Base-by-base conservation (phyloP, 306 rosid species). In the Sicyos edulis region DNA sequence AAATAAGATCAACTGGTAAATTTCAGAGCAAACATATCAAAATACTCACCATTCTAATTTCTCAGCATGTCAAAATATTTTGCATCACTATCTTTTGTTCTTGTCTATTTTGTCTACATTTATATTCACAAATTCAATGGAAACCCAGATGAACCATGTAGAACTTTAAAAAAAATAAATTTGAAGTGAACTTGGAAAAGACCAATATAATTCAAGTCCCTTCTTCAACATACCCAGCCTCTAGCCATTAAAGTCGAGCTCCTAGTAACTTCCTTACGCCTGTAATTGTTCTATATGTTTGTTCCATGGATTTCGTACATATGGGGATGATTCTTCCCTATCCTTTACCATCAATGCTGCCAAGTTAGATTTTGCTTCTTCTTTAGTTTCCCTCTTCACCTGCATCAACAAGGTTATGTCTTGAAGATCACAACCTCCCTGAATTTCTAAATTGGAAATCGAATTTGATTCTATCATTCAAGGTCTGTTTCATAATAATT, bases 311-410 rank as follows among this genome's bases (percentile, higher is more conserved):
- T 67, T 67, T 67, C 42, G 40, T 40, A 19, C 4, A n/a, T 55
- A 66, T 69, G 75, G 29, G 54, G 80, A 73, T 22, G 79, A 79
- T 75, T 26, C 79, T 73, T 76, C 80, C 47, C 63, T 45, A 72
- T 80, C 86, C 79, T 78, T 70, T 51, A 69, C 61, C 64, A 74
- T 61, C 76, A 82, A 78, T 19, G 77, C 76, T 55, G 62, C 54
- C 66, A 82, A 70, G 74, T 84, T 80, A 45, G 78, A 71, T 40
- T 78, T 78, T 61, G 80, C 56, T 72, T 78, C 67, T 72, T 75
- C 66, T 19, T 44, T 67, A 74, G 70, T 47, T 49, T 74, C 74
- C 24, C 81, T 71, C 74, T 54, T 67, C 24, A 52, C 80, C 86
- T 85, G 81, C 84, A 78, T 77, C 60, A 58, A 51, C 40, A 32